phyloP scores from a whole-genome alignment of 345 rosid species.

The Cochlearia excelsa region DNA sequence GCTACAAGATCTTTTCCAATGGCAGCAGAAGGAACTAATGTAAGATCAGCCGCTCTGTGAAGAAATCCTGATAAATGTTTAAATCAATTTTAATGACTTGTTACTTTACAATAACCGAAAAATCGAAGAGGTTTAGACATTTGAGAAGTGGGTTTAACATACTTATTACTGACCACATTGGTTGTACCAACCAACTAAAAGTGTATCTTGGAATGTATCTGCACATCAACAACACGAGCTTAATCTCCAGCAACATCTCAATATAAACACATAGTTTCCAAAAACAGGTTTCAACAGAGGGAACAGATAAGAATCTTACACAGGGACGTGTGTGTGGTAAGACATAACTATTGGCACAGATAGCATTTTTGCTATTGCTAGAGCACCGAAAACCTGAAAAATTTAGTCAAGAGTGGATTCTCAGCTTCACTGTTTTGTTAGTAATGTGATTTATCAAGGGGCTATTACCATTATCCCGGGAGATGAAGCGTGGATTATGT shows the following conservation, averaged over 20 bases:
- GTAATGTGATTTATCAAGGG: slow-evolving; percentile 9
- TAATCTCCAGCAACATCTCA: slow-evolving; percentile 9
- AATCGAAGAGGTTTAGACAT: not conserved
- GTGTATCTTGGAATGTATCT: slow-evolving; percentile 98
- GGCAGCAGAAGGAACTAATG: slow-evolving; percentile 93
- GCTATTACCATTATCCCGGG: slow-evolving; percentile 86
- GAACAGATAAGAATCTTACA: slow-evolving; percentile 55
- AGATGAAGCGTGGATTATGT: slow-evolving; percentile 97
- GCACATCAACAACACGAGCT: slow-evolving; percentile 34
- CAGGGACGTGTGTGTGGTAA: slow-evolving; percentile 98
- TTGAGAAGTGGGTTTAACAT: slow-evolving; percentile 33
- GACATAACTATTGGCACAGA: slow-evolving; percentile 98
- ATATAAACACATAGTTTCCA: not conserved
- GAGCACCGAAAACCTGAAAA: slow-evolving; percentile 90
- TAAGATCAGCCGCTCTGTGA: slow-evolving; percentile 97
- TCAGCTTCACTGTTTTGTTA: not conserved
- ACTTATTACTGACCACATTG: slow-evolving; percentile 98
- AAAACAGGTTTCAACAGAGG: not conserved
- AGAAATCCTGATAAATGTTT: slow-evolving; percentile 64
- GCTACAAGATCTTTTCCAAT: slow-evolving; percentile 78
- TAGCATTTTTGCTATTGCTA: slow-evolving; percentile 74
- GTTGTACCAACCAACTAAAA: slow-evolving; percentile 93
- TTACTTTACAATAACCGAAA: slow-evolving; percentile 4
- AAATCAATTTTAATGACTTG: slow-evolving; percentile 10
- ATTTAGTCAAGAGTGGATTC: slow-evolving; percentile 1